Conservation (phyloP, 2,329 filamentous ascomycete species). For the Coniochaeta sp. region DNA sequence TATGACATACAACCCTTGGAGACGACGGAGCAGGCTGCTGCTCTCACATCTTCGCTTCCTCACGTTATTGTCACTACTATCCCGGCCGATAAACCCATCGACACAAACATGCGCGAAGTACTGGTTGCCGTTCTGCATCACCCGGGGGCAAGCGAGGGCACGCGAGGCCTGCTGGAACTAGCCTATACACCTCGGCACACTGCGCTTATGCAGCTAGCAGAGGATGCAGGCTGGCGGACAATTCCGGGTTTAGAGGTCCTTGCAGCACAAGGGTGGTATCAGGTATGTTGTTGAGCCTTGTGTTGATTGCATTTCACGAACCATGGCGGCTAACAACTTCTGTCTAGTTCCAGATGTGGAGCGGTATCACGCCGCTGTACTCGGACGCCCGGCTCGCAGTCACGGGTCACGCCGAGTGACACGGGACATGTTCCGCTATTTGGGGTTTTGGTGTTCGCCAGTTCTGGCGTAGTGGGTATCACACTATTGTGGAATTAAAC, state of each 20-base stretch:
- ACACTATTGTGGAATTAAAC: background rate
- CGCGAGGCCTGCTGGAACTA: conserved; percentile 78
- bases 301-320: background rate
- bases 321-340: background rate
- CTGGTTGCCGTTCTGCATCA: conserved; percentile 47
- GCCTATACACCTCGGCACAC: conserved; percentile 88
- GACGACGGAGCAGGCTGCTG: conserved; percentile 38
- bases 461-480: background rate
- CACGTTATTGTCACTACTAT: conserved; percentile 82
- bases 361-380: conserved; percentile 69
- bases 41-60: conserved; percentile 44
- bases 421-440: background rate
- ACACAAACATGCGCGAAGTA: conserved; percentile 59
- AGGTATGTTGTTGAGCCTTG: conserved; percentile 44
- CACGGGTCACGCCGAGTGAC: conserved; percentile 17
- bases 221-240: conserved; percentile 70
- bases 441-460: background rate
- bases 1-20: conserved; percentile 66
- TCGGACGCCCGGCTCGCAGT: conserved; percentile 58
- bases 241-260: conserved; percentile 86
- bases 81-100: conserved; percentile 79
- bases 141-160: conserved; percentile 22
- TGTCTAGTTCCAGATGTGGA: conserved; percentile 72
- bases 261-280: conserved; percentile 81
- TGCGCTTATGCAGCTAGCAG: conserved; percentile 75